Base-by-base conservation (phyloP, 176 grass and related monocot species). In the Aegilops longissima region DNA sequence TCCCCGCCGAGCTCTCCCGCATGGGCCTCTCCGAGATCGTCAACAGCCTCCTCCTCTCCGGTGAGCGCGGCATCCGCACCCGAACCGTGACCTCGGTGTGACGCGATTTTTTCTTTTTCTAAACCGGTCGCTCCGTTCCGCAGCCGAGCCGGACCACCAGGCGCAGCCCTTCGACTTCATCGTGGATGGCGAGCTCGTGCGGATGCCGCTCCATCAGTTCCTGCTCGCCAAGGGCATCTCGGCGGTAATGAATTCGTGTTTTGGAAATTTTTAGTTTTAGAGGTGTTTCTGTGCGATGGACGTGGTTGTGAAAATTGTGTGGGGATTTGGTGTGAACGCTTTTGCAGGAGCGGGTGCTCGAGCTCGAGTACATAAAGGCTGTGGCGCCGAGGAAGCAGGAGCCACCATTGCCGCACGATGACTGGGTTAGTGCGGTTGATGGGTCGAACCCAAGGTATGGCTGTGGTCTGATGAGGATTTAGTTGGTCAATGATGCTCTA, bases 391-490 rank as follows among this genome's bases (percentile, higher is more conserved):
- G 80, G 89, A 99, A 93, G 85, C 94, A 94, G 71, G 81, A 96
- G 74, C 54, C 91, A 33, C 94, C 97, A 54, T 89, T 87, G 40
- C 90, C 93, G 2, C 97, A 99, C 44, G 97, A 99, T 85, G 94
- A 99, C 77, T 99, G 97, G 97, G 92, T 99, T 68, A 94, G 94
- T 59, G 87, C 97, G 0, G 92, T 96, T 20, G 97, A 99, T 83
- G 94, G 97, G 68, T 99, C 90, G 1, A 90, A 96, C 88, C 66
- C 83, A 67, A 91, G 94, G 97, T 99, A 91, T 79, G 66, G 0
- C 62, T 13, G 62, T 66, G 1, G 1, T 85, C 2, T 58, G 2
- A 16, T n/a, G 70, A 47, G 25, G 12, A 72, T 59, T 63, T 31
- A 47, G 10, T 12, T 84, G 69, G 54, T 31, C 21, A 56, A 25